Percentiles rank a stretch among this genome's conserved stretches.
Evolutionary conservation across 1,284 basidiomycete genomes (phyloP).

Genomic region (Hymenochaete sp.): DNA sequence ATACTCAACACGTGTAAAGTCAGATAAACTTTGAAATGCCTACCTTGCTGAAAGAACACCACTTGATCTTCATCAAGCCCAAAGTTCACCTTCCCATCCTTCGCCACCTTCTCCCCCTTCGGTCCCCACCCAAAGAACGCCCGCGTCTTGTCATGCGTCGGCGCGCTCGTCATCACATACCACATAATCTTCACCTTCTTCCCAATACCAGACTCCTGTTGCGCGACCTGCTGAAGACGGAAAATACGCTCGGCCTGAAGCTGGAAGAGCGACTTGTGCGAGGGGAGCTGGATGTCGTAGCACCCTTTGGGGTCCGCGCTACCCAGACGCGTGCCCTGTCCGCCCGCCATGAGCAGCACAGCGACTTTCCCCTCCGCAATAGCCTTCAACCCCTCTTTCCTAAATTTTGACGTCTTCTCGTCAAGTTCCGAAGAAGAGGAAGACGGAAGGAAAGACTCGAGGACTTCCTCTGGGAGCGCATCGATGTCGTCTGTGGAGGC

Average conservation of each 20-base stretch:
- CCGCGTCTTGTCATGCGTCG: slow-evolving; percentile 84
- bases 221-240: slow-evolving; percentile 74
- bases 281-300: slow-evolving; percentile 93
- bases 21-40: slow-evolving; percentile 21
- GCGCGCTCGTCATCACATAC: slow-evolving; percentile 99
- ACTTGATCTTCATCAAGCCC: slow-evolving; percentile 77
- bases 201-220: slow-evolving; percentile 36
- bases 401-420: slow-evolving; percentile 52
- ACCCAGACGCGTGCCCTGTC: slow-evolving; percentile 93
- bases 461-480: slow-evolving; percentile 72
- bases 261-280: slow-evolving; percentile 91
- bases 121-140: slow-evolving; percentile 53
- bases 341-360: slow-evolving; percentile 95
- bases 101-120: slow-evolving; percentile 8
- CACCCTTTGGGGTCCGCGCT: slow-evolving; percentile 93
- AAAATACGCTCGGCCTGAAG: slow-evolving; percentile 93
- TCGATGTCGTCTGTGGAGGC: slow-evolving; percentile 46
- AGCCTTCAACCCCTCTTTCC: slow-evolving; percentile 63
- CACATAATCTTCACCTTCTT: slow-evolving; percentile 72
- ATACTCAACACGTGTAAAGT: not conserved
- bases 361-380: slow-evolving; percentile 79
- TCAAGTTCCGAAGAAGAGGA: slow-evolving; percentile 25
- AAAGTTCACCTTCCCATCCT: slow-evolving; percentile 57
- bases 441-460: slow-evolving; percentile 52
- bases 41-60: slow-evolving; percentile 96